Evolutionary conservation across 768 basidiomycete genomes (phyloP), one percentile per base, ranked within the genome.

Genomic region (Russula foetens): DNA sequence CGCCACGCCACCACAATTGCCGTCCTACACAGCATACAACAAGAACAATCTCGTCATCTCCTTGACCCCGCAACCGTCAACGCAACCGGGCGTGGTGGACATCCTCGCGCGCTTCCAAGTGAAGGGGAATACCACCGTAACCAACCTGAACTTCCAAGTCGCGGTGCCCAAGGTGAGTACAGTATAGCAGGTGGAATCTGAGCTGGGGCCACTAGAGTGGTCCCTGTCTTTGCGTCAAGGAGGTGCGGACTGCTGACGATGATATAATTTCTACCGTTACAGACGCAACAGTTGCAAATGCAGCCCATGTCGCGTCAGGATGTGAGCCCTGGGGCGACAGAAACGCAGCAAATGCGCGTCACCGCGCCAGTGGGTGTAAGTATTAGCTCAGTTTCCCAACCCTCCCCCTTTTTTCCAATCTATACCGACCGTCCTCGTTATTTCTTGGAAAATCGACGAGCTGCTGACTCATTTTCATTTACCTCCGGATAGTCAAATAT

Each of bases 201-300:
- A 38, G 38, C 31, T n/a, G n/a, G 31, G 31, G 9, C 5, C 31
- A 4, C 12, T 3, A 14, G 12, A 14, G 28, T 17, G n/a, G 38
- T n/a, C n/a, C n/a, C n/a, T n/a, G n/a, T n/a, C n/a, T n/a, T n/a
- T n/a, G n/a, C n/a, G n/a, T n/a, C n/a, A n/a, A n/a, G n/a, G n/a
- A n/a, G n/a, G n/a, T n/a, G n/a, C n/a, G n/a, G n/a, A n/a, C n/a
- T n/a, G 19, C 23, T 21, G 23, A 41, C 33, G 14, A 7, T 21
- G 24, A 38, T 53, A 14, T 24, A 7, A 2, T 24, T 41, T 15
- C 35, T 6, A 31, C 23, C 31, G 12, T 48, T 58, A 3, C 69
- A 98, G 92, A 90, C 94, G 0, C 95, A 97, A 74, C 94, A 97
- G 71, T 73, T 99, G 58, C 95, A 98, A 72, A 99, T 99, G 96